Base-by-base conservation (phyloP, 768 basidiomycete genomes). In the Tylopilus plumbeoviolaceoides region DNA sequence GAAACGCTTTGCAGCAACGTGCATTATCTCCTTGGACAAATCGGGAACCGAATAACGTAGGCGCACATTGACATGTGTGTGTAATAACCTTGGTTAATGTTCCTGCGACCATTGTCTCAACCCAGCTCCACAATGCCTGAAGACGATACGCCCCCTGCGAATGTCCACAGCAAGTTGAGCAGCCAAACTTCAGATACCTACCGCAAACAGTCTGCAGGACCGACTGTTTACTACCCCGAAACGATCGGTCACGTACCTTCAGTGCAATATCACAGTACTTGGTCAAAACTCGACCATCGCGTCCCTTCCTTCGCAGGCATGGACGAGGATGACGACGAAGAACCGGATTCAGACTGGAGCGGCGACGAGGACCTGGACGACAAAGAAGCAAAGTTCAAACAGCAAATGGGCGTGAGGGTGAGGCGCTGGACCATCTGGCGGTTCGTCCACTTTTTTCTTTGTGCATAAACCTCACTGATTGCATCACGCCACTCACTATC, bases 281-380 rank as follows among this genome's bases (percentile, higher is more conserved):
- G 68, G 61, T 57, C 63, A 61, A 59, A 64, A 72, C 50, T 73
- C 68, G 65, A 68, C 5, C 71, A 73, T 25, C 67, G 63, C 25
- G 57, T 65, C 23, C 58, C 81, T 17, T 83, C 83, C 2, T 65
- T 78, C 15, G 76, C 71, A 27, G 76, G 69, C 38, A 80, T 78
- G 4, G 84, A 86, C 46, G 85, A 84, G 10, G 77, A 78, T 1
- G 83, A 85, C 20, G 79, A 79, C 11, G 76, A 78, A 0, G 73
- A 68, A 0, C 70, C 77, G 1, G 76, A 80, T n/a, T 88, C 83
- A 53, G 84, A 91, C 63, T 89, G 88, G 88, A 84, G 83, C 38
- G 84, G 75, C 17, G 89, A 91, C 57, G 88, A 88, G 50, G 87
- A 91, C 61, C 72, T 91, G 17, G 79, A 76, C 0, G 83, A 89